These are phyloP conservation scores for Colletotrichum costaricense DNA, from an alignment of 2,329 filamentous ascomycete species.

Conservation along the genomic window DNA sequence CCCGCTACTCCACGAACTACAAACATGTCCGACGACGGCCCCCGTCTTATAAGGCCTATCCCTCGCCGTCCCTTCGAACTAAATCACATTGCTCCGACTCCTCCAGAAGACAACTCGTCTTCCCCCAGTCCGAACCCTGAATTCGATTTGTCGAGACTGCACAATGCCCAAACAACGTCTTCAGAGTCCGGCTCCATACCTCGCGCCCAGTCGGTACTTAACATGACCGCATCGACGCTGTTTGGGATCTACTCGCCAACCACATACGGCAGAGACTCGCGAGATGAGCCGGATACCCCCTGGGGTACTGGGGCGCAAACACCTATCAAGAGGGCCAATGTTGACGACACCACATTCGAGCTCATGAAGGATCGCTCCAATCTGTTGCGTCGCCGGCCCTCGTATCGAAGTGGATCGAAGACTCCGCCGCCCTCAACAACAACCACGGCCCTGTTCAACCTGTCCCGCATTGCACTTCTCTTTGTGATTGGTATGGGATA, in stretches of 20 bases:
- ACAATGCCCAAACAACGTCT: conserved; percentile 41
- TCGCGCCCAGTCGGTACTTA: conserved; percentile 82
- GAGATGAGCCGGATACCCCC: conserved; percentile 73
- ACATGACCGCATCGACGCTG: conserved; percentile 89
- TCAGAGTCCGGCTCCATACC: conserved; percentile 59
- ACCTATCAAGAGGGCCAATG: conserved; percentile 60
- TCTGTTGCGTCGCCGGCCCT: conserved; percentile 47
- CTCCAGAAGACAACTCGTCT: conserved; percentile 50
- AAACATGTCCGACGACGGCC: conserved; percentile 56
- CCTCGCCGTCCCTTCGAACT: conserved; percentile 79
- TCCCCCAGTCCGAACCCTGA: conserved; percentile 58
- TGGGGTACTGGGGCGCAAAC: conserved; percentile 84
- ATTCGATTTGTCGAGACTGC: conserved; percentile 42
- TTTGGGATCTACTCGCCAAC: conserved; percentile 89
- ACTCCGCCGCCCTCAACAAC: conserved; percentile 43
- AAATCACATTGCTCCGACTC: conserved; percentile 58
- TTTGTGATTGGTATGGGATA: conserved; percentile 86
- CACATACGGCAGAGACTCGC: conserved; percentile 61
- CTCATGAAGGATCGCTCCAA: conserved; percentile 55
- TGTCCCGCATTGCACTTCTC: conserved; percentile 71
- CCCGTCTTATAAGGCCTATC: conserved; percentile 74
- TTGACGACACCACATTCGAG: conserved; percentile 58
- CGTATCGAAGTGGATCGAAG: conserved; percentile 45
- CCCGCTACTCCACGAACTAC: conserved; percentile 5
- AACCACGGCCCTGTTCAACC: conserved; percentile 59